Evolutionary conservation across 768 basidiomycete genomes (phyloP).

Genomic region (Panus rudis): DNA sequence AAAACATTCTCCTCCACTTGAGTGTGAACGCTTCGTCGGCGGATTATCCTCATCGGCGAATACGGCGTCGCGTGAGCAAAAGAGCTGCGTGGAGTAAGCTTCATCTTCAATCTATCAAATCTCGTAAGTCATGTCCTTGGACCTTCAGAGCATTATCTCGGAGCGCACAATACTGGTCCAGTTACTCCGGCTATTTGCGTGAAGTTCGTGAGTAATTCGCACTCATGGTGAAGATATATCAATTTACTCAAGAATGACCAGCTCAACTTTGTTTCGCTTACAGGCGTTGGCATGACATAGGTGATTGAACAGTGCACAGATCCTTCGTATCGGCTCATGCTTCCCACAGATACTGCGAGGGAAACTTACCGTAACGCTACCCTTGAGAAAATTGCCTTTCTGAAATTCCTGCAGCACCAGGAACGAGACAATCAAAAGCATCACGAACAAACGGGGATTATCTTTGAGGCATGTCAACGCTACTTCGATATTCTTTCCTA

Average conservation of each 20-base stretch:
- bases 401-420: conserved; percentile 38
- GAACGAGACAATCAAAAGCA: conserved; percentile 31
- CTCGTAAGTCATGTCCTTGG: not conserved
- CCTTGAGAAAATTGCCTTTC: conserved; percentile 43
- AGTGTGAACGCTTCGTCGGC: conserved; percentile 36
- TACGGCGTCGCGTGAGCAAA: conserved; percentile 19
- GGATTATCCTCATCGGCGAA: not conserved
- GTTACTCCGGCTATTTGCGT: conserved; percentile 76
- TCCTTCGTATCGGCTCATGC: not conserved
- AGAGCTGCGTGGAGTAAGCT: conserved; percentile 47
- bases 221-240: not conserved
- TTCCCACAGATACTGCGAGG: conserved; percentile 46
- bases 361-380: conserved; percentile 64
- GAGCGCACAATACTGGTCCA: conserved; percentile 81
- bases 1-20: conserved; percentile 57
- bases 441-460: conserved; percentile 24
- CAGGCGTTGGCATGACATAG: conserved; percentile 68
- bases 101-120: not conserved
- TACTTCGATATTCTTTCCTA: not conserved
- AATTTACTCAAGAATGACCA: conserved; percentile 19
- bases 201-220: conserved; percentile 55
- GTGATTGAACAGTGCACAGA: conserved; percentile 27
- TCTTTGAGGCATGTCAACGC: conserved; percentile 10
- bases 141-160: conserved; percentile 58
- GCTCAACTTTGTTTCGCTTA: conserved; percentile 76